Evolutionary conservation across 164 flowering plant genomes (phyloP).

Genomic region (Brasenia schreberi): DNA sequence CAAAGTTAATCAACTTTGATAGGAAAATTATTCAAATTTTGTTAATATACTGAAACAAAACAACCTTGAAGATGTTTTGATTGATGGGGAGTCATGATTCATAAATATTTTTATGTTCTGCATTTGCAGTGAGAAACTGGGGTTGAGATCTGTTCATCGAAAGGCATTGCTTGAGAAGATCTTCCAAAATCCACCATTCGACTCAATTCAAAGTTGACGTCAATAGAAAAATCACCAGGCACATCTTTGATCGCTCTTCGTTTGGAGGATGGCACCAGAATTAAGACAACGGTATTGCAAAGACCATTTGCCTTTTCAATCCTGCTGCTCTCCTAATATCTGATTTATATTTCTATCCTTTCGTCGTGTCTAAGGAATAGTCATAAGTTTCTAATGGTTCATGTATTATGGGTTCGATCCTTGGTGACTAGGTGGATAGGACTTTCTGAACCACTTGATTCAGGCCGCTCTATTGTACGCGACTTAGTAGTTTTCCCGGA

Average conservation of each 20-base stretch:
- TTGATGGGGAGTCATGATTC: no score
- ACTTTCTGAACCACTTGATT: slow-evolving; percentile 17
- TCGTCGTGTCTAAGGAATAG: no score
- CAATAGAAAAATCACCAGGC: slow-evolving; percentile 31
- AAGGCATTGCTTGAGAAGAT: slow-evolving; percentile 39
- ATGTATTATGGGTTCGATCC: slow-evolving; percentile 20
- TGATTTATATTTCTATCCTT: background rate
- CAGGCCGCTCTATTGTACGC: slow-evolving; percentile 30
- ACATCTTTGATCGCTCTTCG: slow-evolving; percentile 22
- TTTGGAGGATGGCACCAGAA: slow-evolving; percentile 47
- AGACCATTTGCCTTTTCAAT: background rate
- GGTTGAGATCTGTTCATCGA: slow-evolving; percentile 17
- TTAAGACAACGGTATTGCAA: slow-evolving; percentile 43
- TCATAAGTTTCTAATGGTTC: no score
- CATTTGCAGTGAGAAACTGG: slow-evolving; percentile 4
- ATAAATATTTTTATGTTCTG: no score
- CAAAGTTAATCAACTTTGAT: no score
- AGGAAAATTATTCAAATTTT: no score
- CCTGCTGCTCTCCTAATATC: background rate
- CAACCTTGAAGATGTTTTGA: no score
- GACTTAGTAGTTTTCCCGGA: slow-evolving; percentile 20
- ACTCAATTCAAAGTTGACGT: slow-evolving; percentile 50
- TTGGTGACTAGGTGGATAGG: slow-evolving; percentile 34
- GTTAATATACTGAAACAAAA: no score
- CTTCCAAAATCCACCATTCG: slow-evolving; percentile 57